Evolutionary conservation across 345 rosid genomes (phyloP).

Genomic region (Lepidium aucheri): DNA sequence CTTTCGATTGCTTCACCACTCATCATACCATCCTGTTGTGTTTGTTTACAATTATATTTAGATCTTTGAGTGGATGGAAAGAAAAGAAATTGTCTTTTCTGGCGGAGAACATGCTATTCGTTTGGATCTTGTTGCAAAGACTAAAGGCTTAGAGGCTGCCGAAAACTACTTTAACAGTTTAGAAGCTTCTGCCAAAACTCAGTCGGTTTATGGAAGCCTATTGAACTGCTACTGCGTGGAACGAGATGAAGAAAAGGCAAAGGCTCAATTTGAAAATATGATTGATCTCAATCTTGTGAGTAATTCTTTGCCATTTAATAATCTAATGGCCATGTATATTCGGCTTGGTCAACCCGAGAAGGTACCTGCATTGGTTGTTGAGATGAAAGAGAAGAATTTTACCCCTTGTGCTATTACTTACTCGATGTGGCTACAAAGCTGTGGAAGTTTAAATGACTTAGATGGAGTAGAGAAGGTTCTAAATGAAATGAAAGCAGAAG

Average conservation of each 20-base stretch:
- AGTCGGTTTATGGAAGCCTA: constrained; percentile 42
- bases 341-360: constrained; percentile 50
- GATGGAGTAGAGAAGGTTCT: constrained; percentile 25
- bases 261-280: constrained; percentile 49
- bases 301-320: constrained; percentile 42
- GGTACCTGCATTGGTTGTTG: constrained; percentile 35
- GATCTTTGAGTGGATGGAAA: constrained; percentile 86
- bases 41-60: constrained; percentile 6
- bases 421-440: constrained; percentile 54
- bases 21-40: not conserved
- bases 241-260: constrained; percentile 44
- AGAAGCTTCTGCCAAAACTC: constrained; percentile 28
- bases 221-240: constrained; percentile 55
- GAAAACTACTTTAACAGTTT: constrained; percentile 47
- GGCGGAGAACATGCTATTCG: constrained; percentile 38
- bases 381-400: constrained; percentile 47
- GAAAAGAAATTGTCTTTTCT: constrained; percentile 36
- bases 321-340: constrained; percentile 49
- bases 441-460: constrained; percentile 36
- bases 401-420: constrained; percentile 28
- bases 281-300: constrained; percentile 30
- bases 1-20: not conserved
- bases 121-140: constrained; percentile 55
- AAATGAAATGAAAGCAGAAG: constrained; percentile 33
- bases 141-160: constrained; percentile 50